Base-by-base conservation (phyloP, 495 filamentous ascomycete genomes). In the Halenospora varia region DNA sequence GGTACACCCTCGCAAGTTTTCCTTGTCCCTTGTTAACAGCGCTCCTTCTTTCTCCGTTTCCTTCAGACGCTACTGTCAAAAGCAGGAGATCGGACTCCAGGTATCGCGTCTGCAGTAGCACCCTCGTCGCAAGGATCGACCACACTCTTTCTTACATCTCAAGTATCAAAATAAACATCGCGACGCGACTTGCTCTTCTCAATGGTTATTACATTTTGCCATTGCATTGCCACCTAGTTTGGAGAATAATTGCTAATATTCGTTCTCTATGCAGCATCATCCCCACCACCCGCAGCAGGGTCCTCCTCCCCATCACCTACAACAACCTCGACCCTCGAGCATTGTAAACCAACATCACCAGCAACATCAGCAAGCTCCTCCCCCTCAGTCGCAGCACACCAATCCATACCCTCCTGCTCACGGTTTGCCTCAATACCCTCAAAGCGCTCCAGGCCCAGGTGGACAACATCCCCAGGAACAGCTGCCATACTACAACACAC, bases 291-390 rank as follows among this genome's bases (percentile, higher is more conserved):
- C 76, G 58, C 80, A 77, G 65, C 77, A 79, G 71, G 78, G 77
- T 74, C 67, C 65, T 25, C 65, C 67, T 19, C 57, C 64, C 25
- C 69, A 77, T 68, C 82, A 82, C 66, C 77, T 81, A 45, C 73
- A 76, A 61, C 82, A 84, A 61, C 79, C 84, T 57, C 79, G 84
- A 62, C 76, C 86, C 59, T 77, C 82, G 57, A 86, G 76, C 71
- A 76, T 88, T 66, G 76, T 82, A 57, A 83, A 87, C 56, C 82
- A 82, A 63, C 83, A 83, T 58, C 84, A 86, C 62, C 85, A 84
- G 59, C 78, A 74, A 63, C 78, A 74, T 62, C 77, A 77, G 39
- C 73, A 71, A 52, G 71, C 71, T 55, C 53, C 72, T 40, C 71
- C 71, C 47, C 72, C 73, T 44, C 70, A 72, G 49, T 73, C 73